Conservation (phyloP, 176 grass and related monocot species). For the Eremochloa ophiuroides region DNA sequence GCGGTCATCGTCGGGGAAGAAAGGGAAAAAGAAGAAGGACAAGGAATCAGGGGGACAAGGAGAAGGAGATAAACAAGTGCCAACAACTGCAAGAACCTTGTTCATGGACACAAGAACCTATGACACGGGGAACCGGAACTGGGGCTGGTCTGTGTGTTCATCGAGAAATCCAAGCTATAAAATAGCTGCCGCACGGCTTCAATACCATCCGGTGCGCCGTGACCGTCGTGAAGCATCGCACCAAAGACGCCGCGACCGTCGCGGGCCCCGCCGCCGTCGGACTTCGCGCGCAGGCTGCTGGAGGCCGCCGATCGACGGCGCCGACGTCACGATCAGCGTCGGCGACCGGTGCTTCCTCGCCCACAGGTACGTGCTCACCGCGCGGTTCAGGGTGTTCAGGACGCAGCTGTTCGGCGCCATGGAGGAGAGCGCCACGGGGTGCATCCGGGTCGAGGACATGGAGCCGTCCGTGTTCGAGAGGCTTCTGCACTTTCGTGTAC, state of each 20-base stretch:
- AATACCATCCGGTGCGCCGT: conserved; percentile 32
- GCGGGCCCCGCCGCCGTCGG: background rate
- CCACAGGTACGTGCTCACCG: background rate
- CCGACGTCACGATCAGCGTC: conserved; percentile 16
- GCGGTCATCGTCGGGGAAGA: background rate
- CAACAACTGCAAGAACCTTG: background rate
- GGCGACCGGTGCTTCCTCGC: background rate
- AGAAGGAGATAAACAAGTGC: background rate
- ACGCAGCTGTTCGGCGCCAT: conserved; percentile 2
- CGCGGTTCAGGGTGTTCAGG: conserved; percentile 9
- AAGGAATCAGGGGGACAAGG: background rate
- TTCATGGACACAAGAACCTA: background rate
- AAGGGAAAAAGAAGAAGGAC: background rate
- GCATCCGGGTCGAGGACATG: conserved; percentile 10
- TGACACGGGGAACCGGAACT: background rate
- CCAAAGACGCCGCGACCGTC: background rate
- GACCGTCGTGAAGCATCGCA: background rate
- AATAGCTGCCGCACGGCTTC: background rate
- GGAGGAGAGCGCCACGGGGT: background rate
- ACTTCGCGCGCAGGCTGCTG: conserved; percentile 26
- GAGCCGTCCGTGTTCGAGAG: conserved; percentile 1
- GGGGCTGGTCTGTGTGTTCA: conserved; percentile 26
- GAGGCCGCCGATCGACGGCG: background rate
- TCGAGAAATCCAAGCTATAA: conserved; percentile 20
- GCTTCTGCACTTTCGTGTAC: conserved; percentile 24